Evolutionary conservation across 352 stramenopile species (phyloP).

Genomic region (Phytophthora lateralis): DNA sequence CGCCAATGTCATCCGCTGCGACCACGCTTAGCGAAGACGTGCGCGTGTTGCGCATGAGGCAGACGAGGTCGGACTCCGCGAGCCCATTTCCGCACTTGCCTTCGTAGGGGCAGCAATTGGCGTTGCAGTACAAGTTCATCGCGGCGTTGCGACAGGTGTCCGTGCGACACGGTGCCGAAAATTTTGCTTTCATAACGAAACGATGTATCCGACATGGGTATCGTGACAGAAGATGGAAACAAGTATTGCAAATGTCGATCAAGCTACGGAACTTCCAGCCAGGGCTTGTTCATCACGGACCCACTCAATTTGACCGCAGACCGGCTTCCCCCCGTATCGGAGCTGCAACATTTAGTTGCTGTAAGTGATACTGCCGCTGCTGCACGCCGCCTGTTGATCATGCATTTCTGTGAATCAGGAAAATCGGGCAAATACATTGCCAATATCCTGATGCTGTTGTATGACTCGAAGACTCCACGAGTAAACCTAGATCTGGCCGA

Average conservation of each 20-base stretch:
- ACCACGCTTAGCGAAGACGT: background rate
- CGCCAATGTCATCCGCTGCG: background rate
- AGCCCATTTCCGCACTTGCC: conserved; percentile 1
- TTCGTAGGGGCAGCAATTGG: background rate
- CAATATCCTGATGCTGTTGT: background rate
- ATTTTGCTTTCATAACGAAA: background rate
- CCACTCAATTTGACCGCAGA: background rate
- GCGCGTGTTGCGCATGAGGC: background rate
- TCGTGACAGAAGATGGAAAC: background rate
- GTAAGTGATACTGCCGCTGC: background rate
- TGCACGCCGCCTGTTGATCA: background rate
- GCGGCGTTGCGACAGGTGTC: too few relatives aligned
- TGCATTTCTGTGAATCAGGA: background rate
- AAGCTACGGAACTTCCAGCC: background rate
- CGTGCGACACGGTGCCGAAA: too few relatives aligned
- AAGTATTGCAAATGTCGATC: background rate
- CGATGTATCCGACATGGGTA: background rate
- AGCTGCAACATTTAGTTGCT: background rate
- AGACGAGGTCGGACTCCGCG: background rate
- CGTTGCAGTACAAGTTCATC: background rate
- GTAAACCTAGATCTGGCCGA: background rate
- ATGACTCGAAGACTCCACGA: background rate
- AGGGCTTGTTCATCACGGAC: background rate
- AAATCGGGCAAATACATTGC: background rate
- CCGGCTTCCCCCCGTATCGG: background rate